phyloP scores from a whole-genome alignment of 176 grass and related monocot species.

The Hyparrhenia diplandra region DNA sequence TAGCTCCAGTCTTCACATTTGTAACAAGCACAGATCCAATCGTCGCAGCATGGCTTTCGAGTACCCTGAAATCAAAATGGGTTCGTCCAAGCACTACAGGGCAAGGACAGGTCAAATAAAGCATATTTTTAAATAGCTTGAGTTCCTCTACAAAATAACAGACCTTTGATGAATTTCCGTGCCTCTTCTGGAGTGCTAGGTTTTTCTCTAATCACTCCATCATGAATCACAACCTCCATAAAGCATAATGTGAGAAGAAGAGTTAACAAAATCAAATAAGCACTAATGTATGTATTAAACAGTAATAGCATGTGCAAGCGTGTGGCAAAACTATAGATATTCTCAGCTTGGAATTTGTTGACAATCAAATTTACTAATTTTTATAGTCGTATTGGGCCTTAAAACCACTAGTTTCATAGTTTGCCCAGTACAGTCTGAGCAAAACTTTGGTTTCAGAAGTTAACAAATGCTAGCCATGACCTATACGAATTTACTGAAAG shows the following conservation, averaged over 20 bases:
- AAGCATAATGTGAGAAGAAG: slow-evolving; percentile 4
- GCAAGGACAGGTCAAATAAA: slow-evolving; percentile 9
- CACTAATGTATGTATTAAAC: background rate
- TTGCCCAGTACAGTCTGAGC: background rate
- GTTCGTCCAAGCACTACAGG: background rate
- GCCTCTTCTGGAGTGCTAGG: slow-evolving; percentile 80
- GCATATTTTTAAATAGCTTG: background rate
- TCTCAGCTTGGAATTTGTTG: background rate
- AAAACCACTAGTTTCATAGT: background rate
- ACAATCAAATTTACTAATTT: background rate
- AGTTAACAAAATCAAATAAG: background rate
- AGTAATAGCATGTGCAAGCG: background rate
- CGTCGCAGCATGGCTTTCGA: slow-evolving; percentile 83
- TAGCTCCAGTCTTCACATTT: slow-evolving; percentile 74
- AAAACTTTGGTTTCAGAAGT: background rate
- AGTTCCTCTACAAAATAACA: slow-evolving; percentile 2
- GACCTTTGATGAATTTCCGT: slow-evolving; percentile 84
- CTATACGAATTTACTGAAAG: background rate
- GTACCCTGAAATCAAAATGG: slow-evolving; percentile 58
- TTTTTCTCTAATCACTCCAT: slow-evolving; percentile 94
- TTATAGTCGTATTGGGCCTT: background rate
- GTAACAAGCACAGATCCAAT: slow-evolving; percentile 94
- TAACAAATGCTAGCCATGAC: background rate
- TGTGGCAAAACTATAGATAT: background rate
- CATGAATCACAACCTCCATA: slow-evolving; percentile 90